These are phyloP conservation scores for Trichoderma afroharzianum DNA, from an alignment of 2,329 filamentous ascomycete species.

Conservation along the genomic window DNA sequence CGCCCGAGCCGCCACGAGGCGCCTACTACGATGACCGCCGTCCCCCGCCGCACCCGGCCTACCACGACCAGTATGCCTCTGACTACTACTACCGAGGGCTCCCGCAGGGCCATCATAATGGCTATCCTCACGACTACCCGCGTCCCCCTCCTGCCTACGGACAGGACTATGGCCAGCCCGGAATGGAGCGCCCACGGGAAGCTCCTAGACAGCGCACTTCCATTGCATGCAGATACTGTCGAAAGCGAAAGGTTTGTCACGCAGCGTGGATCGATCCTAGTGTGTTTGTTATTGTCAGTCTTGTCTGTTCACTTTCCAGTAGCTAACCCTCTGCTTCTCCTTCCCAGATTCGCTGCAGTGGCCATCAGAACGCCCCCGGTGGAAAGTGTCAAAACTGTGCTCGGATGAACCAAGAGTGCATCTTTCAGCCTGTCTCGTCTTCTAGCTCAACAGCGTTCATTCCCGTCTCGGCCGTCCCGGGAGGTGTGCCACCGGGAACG, in stretches of 20 bases:
- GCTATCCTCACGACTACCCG: conserved; percentile 28
- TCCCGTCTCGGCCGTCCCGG: conserved; percentile 55
- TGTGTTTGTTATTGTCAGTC: not conserved
- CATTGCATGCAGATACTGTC: conserved; percentile 58
- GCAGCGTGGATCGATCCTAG: not conserved
- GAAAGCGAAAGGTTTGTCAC: conserved; percentile 54
- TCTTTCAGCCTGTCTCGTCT: conserved; percentile 58
- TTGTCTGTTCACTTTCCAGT: not conserved
- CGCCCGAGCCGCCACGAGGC: conserved; percentile 39
- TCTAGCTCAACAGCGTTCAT: conserved; percentile 56
- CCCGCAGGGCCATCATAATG: conserved; percentile 30
- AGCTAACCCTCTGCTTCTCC: not conserved
- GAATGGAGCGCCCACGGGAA: conserved; percentile 35
- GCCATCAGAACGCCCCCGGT: conserved; percentile 55
- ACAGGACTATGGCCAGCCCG: conserved; percentile 35
- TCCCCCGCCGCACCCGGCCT: conserved; percentile 30
- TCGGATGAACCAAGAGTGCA: conserved; percentile 59
- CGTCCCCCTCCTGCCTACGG: conserved; percentile 30
- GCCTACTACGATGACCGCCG: conserved; percentile 36
- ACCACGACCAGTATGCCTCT: conserved; percentile 33
- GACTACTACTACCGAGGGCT: conserved; percentile 36
- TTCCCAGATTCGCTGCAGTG: conserved; percentile 56
- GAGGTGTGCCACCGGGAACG: conserved; percentile 54
- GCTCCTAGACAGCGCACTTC: conserved; percentile 57
- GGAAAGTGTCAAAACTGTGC: conserved; percentile 60